Evolutionary conservation across 2,329 filamentous ascomycete genomes (phyloP).

Genomic region (Tolypocladium tropicale): DNA sequence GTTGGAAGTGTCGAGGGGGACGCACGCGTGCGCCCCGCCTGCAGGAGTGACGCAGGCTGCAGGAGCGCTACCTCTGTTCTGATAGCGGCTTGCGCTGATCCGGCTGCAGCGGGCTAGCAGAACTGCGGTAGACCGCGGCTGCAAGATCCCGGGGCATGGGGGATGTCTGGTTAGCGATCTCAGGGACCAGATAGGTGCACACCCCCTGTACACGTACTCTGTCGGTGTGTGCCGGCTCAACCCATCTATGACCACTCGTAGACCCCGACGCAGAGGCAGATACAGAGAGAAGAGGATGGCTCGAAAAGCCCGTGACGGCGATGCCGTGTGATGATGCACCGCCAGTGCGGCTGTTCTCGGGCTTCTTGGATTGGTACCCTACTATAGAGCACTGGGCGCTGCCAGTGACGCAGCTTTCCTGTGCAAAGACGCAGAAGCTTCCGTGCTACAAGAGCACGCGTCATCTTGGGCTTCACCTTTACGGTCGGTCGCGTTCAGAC

Average conservation of each 20-base stretch:
- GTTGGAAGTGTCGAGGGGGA: background rate
- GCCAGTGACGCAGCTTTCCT: background rate
- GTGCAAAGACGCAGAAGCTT: background rate
- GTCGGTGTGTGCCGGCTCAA: background rate
- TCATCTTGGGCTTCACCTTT: too few species aligned
- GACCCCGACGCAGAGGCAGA: background rate
- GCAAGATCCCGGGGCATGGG: background rate
- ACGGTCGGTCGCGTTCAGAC: too few species aligned
- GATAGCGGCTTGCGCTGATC: background rate
- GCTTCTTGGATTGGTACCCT: too few species aligned
- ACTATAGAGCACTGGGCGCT: too few species aligned
- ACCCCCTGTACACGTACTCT: background rate
- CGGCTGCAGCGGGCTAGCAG: background rate
- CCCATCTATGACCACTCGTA: too few species aligned
- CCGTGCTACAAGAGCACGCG: background rate
- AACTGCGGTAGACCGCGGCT: background rate
- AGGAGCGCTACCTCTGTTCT: background rate
- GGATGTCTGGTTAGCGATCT: background rate
- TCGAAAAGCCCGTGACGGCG: background rate
- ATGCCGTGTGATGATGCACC: background rate
- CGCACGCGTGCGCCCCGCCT: background rate
- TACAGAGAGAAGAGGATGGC: background rate
- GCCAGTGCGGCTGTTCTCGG: background rate
- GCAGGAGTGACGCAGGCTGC: background rate
- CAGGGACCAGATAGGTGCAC: background rate